Evolutionary conservation across 2,329 filamentous ascomycete species (phyloP), one percentile per base, ranked within the genome.

Genomic region (Hypoxylon sp.): DNA sequence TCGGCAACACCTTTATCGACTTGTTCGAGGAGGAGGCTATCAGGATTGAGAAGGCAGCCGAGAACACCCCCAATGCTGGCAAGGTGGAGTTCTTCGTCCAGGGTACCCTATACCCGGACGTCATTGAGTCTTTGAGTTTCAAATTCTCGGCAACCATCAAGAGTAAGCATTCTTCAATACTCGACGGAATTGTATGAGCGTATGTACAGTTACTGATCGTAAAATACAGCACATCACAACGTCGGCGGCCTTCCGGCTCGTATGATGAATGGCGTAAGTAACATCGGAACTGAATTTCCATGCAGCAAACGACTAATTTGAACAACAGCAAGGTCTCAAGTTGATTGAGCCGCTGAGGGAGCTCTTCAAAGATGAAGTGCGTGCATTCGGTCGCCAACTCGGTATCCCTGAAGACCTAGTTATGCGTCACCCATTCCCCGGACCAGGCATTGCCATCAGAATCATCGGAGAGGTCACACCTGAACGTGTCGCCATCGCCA

Each of bases 31-130:
- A 90, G 66, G 91, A 94, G 78, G 94, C 92, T 1, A 75, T 68
- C 22, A 68, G 63, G 73, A 95, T 97, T 53, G 92, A 94, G 70
- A 88, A 88, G 61, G 89, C 86, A 30, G 92, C 92, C 0, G 88
- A 89, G 70, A 85, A 91, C 76, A 90, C 91, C 0, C 80, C 85
- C 1, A 85, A 86, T 60, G 90, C 89, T n/a, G 93, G 92, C 35
- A 90, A 91, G 75, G 91, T 98, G 42, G 89, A 93, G 75, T 98
- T 89, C 86, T 92, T 98, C 77, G 85, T 98, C 8, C 95, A 98
- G 81, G 94, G 94, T 17, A 96, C 93, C 7, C 85, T 96, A 25
- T 95, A 94, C 80, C 91, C 90, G 20, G 50, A 42, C 7, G 20
- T 33, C 17, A 44, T 30, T 27, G 17, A 25, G 51, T 44, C 44